Evolutionary conservation across 2,329 filamentous ascomycete genomes (phyloP), one percentile per base, ranked within the genome.

Genomic region (Fonsecaea pedrosoi): DNA sequence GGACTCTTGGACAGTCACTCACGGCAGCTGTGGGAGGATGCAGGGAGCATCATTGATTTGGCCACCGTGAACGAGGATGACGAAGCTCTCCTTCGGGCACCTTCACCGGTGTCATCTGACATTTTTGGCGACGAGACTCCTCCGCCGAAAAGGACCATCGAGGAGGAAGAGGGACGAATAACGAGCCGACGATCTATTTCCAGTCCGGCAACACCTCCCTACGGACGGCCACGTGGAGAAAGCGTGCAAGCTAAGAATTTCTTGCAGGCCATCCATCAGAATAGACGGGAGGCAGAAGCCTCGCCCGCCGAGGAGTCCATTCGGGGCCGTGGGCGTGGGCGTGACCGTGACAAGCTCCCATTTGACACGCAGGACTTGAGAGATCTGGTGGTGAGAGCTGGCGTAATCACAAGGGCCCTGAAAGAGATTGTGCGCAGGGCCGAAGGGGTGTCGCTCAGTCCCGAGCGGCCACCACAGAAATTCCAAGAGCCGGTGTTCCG

Each of bases 31-130:
- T 90, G 87, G 87, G 84, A 85, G 73, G 87, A 89, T 75, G 87
- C 89, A 18, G 87, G 89, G 73, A 86, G 85, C 12, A 90, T 90
- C 78, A 87, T 90, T 65, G 87, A 89, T 70, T 79, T 90, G 59
- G 87, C 87, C 35, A 88, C 88, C 54, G 82, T 89, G 69, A 86
- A 89, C 71, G 85, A 86, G 55, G 86, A 88, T 32, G 85, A 87
- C 66, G 79, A 83, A 21, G 80, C 81, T 25, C 74, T 79, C 38
- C 79, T 81, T 8, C 82, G 83, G 38, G 82, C 82, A 45, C 78
- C 81, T 40, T 87, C 85, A 7, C 85, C 85, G 6, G 81, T 81
- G 2, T 88, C 86, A 1, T 84, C 86, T 2, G 84, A 82, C 9
- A 86, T 87, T 71, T 84, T 85, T 69, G 83, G 84, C 72, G 83